phyloP scores from a whole-genome alignment of 768 basidiomycete genomes.

The Gloeopeniophorella convolvens region DNA sequence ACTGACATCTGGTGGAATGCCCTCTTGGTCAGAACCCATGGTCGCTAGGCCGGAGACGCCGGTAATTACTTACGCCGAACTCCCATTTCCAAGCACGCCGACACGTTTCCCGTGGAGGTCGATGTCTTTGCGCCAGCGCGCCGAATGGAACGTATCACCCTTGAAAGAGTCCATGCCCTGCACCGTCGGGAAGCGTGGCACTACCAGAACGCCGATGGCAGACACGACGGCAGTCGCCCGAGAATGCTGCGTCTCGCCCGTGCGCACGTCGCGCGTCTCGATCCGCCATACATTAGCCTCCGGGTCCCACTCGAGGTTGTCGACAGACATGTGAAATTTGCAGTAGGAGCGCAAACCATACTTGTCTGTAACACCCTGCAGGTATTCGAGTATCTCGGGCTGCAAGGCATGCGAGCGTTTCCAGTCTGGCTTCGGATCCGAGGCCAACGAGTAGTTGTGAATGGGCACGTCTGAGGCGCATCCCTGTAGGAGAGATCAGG shows the following conservation, averaged over 20 bases:
- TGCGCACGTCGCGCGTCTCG: constrained; percentile 19
- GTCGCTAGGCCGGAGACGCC: too few relatives aligned
- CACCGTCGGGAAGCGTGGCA: constrained; percentile 24
- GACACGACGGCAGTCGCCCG: constrained; percentile 26
- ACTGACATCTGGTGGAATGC: too few relatives aligned
- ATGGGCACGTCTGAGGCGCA: constrained; percentile 23
- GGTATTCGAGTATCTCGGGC: constrained; percentile 27
- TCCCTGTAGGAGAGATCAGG: constrained; percentile 15
- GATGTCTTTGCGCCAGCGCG: constrained; percentile 48
- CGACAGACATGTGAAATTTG: constrained; percentile 24
- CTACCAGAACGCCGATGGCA: constrained; percentile 26
- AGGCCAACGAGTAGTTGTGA: constrained; percentile 24
- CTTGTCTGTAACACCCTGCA: constrained; percentile 20
- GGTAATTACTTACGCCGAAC: constrained; percentile 45
- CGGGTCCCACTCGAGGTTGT: constrained; percentile 26
- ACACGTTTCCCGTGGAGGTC: constrained; percentile 45
- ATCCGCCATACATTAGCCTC: constrained; percentile 24
- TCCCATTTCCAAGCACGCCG: constrained; percentile 58
- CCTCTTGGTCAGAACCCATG: too few relatives aligned
- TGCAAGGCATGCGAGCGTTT: constrained; percentile 20
- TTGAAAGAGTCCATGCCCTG: constrained; percentile 33
- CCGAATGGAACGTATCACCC: constrained; percentile 51
- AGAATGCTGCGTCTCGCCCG: constrained; percentile 8
- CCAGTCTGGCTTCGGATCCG: constrained; percentile 28
- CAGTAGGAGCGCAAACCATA: constrained; percentile 21